phyloP scores from a whole-genome alignment of 495 filamentous ascomycete species.

The Xylaria bambusicola region DNA sequence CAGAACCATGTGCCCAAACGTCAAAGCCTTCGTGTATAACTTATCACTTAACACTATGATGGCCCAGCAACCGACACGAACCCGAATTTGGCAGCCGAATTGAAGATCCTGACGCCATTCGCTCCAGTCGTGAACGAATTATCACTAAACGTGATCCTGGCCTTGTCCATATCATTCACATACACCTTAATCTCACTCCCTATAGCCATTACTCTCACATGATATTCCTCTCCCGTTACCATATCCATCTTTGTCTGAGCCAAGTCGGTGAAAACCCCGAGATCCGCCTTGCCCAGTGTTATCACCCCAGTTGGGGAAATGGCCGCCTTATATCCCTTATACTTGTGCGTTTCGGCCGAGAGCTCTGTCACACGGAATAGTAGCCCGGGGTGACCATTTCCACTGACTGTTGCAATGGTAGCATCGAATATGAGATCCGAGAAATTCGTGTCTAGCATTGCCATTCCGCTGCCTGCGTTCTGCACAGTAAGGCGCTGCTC shows the following conservation, averaged over 20 bases:
- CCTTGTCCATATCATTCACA: conserved; percentile 18
- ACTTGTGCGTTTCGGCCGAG: conserved; percentile 8
- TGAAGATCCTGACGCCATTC: conserved; percentile 27
- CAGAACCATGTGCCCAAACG: too few species aligned
- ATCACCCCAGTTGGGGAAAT: conserved; percentile 25
- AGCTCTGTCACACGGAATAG: conserved; percentile 28
- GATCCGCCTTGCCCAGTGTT: conserved; percentile 23
- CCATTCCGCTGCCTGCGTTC: conserved; percentile 19
- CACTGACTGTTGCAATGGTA: conserved; percentile 18
- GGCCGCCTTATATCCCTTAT: conserved; percentile 31
- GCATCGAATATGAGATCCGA: conserved; percentile 29
- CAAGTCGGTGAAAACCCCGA: conserved; percentile 18
- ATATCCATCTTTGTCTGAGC: conserved; percentile 14
- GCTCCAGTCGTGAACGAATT: conserved; percentile 21
- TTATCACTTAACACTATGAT: too few species aligned
- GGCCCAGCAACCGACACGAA: conserved; percentile 26
- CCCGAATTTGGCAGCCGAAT: conserved; percentile 21
- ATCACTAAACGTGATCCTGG: conserved; percentile 21
- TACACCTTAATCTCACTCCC: conserved; percentile 28
- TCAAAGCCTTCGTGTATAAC: too few species aligned
- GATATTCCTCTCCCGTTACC: conserved; percentile 17
- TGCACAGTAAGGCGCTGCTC: conserved; percentile 20
- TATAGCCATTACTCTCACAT: conserved; percentile 25
- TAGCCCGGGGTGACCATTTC: conserved; percentile 30
- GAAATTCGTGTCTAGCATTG: conserved; percentile 36